A percentile compares a stretch with the other conserved stretches of the same genome.
These are phyloP conservation scores for Didymella pomorum DNA, from an alignment of 2,329 filamentous ascomycete species.

Conservation along the genomic window DNA sequence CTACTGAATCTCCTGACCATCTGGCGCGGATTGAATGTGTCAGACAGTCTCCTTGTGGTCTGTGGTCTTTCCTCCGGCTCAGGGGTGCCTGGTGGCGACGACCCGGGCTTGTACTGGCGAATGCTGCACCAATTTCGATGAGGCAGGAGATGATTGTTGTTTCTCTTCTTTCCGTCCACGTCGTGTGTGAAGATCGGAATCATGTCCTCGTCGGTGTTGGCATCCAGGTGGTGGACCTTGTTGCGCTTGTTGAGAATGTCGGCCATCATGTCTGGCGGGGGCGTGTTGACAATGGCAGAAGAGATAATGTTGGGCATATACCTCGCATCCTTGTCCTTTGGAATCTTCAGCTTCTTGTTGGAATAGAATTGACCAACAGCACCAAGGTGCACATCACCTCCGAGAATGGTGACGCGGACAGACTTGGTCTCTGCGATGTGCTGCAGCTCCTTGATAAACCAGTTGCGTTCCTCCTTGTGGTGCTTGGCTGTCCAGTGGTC, in stretches of 20 bases:
- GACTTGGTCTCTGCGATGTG: constrained; percentile 93
- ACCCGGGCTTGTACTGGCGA: constrained; percentile 78
- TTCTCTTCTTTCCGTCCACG: constrained; percentile 86
- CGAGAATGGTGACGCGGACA: constrained; percentile 87
- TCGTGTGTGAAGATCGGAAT: constrained; percentile 91
- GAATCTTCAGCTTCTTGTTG: constrained; percentile 74
- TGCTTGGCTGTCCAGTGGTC: constrained; percentile 98
- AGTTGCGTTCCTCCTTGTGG: constrained; percentile 88
- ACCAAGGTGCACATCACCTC: constrained; percentile 92
- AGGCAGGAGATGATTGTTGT: constrained; percentile 88
- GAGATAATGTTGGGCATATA: constrained; percentile 98
- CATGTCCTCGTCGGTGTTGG: constrained; percentile 90
- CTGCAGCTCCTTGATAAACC: constrained; percentile 89
- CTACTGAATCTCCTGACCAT: constrained; percentile 54
- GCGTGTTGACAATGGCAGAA: constrained; percentile 92
- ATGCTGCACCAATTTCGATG: constrained; percentile 97
- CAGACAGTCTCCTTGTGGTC: constrained; percentile 43
- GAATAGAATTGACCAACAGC: constrained; percentile 96
- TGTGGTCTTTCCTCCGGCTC: constrained; percentile 35
- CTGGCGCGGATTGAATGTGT: constrained; percentile 49
- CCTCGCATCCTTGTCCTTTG: constrained; percentile 90
- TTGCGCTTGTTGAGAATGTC: constrained; percentile 95
- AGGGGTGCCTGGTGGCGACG: constrained; percentile 69
- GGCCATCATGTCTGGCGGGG: constrained; percentile 85
- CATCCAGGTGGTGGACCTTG: constrained; percentile 71